A percentile compares a stretch with the other conserved stretches of the same genome.
Evolutionary conservation across 495 filamentous ascomycete genomes (phyloP).

Genomic region (Penicillium maclennaniae): DNA sequence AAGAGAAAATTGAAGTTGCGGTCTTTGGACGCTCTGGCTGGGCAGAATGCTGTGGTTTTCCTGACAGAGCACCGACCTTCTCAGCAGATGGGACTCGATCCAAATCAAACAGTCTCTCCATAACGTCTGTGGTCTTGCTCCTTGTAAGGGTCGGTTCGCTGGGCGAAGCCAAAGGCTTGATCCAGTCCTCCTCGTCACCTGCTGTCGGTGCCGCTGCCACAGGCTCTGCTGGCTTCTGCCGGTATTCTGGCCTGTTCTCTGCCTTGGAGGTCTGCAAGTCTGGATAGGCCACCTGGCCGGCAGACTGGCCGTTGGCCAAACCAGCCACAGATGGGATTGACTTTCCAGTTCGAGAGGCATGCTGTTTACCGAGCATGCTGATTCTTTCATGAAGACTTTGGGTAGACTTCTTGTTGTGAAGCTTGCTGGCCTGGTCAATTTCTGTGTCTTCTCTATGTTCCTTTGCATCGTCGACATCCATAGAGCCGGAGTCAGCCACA

Average conservation of each 20-base stretch:
- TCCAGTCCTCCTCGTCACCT: slow-evolving; percentile 80
- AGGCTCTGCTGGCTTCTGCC: slow-evolving; percentile 25
- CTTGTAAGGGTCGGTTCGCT: slow-evolving; percentile 49
- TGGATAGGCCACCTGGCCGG: slow-evolving; percentile 49
- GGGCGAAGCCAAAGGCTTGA: slow-evolving; percentile 55
- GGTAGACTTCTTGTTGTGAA: slow-evolving; percentile 85
- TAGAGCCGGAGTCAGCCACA: slow-evolving; percentile 45
- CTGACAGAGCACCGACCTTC: slow-evolving; percentile 8
- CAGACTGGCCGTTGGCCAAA: slow-evolving; percentile 10
- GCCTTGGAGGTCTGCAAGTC: slow-evolving; percentile 47
- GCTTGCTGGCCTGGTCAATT: slow-evolving; percentile 39
- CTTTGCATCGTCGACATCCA: slow-evolving; percentile 58
- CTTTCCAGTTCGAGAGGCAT: slow-evolving; percentile 66
- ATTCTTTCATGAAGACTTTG: slow-evolving; percentile 90
- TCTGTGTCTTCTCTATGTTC: slow-evolving; percentile 33
- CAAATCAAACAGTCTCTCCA: slow-evolving; percentile 46
- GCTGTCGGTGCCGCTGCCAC: slow-evolving; percentile 31
- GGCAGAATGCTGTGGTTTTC: slow-evolving; percentile 13
- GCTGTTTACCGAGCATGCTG: slow-evolving; percentile 82
- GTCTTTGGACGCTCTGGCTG: slow-evolving; percentile 41
- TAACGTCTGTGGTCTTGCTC: slow-evolving; percentile 55
- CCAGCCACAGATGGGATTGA: slow-evolving; percentile 55
- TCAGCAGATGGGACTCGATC: slow-evolving; percentile 1
- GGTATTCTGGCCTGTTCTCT: slow-evolving; percentile 29
- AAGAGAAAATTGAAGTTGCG: slow-evolving; percentile 42